phyloP scores from a whole-genome alignment of 441 rosid species.

The Adansonia rubrostipa region DNA sequence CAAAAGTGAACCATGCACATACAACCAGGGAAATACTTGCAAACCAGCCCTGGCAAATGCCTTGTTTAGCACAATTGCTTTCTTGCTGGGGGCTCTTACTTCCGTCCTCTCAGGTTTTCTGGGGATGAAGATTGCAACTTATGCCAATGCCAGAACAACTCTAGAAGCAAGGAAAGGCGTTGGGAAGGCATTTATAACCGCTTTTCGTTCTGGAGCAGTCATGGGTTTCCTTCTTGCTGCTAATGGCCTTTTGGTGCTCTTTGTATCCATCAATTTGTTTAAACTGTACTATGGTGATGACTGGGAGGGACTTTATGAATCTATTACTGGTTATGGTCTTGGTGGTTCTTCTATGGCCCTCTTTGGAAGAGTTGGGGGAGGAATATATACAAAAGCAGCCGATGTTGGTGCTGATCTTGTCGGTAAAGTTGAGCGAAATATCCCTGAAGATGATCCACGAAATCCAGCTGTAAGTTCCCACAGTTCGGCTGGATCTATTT shows the following conservation, averaged over 20 bases:
- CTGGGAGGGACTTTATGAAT: constrained; percentile 70
- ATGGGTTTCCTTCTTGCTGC: constrained; percentile 65
- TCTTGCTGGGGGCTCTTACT: constrained; percentile 59
- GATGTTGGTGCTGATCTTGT: constrained; percentile 60
- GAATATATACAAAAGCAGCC: constrained; percentile 60
- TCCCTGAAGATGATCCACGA: constrained; percentile 58
- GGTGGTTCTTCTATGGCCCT: constrained; percentile 74
- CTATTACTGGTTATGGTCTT: constrained; percentile 75
- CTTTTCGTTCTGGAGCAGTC: constrained; percentile 53
- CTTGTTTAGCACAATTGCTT: constrained; percentile 49
- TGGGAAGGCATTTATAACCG: constrained; percentile 48
- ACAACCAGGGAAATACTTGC: constrained; percentile 45
- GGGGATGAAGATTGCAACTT: constrained; percentile 61
- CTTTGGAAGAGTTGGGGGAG: constrained; percentile 73
- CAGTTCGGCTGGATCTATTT: not conserved
- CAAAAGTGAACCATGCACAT: constrained; percentile 48
- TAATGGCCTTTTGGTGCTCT: constrained; percentile 53
- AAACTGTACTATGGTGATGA: constrained; percentile 54
- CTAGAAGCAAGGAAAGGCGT: constrained; percentile 56
- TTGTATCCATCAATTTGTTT: constrained; percentile 47
- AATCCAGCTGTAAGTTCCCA: constrained; percentile 48
- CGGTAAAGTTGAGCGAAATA: constrained; percentile 52
- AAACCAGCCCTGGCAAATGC: constrained; percentile 56
- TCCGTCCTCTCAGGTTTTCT: constrained; percentile 55
- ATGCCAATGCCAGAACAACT: constrained; percentile 58